These are phyloP conservation scores for Colletotrichum sojae DNA, from an alignment of 2,329 filamentous ascomycete genomes.

Conservation along the genomic window DNA sequence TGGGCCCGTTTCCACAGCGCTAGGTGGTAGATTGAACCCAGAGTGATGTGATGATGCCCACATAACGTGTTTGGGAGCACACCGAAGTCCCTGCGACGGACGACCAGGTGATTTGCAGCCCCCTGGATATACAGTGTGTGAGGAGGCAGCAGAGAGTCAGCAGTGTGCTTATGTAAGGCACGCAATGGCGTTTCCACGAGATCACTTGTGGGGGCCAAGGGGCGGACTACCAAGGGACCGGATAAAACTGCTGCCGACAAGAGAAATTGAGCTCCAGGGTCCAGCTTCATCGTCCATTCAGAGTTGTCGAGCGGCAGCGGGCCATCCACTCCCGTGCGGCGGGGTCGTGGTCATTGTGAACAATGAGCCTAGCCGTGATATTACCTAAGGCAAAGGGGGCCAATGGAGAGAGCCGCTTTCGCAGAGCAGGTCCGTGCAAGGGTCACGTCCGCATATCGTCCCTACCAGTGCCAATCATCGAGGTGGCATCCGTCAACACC, in stretches of 20 bases:
- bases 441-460: constrained; percentile 5
- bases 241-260: constrained; percentile 34
- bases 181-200: not conserved
- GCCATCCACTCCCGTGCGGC: not conserved
- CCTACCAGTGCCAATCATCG: constrained; percentile 18
- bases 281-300: constrained; percentile 20
- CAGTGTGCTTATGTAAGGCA: too few relatives aligned
- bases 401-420: constrained; percentile 9
- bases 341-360: not conserved
- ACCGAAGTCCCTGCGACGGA: constrained; percentile 2
- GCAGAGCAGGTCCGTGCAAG: constrained; percentile 17
- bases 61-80: constrained; percentile 11
- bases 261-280: constrained; percentile 36
- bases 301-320: not conserved
- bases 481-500: constrained; percentile 18
- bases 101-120: constrained; percentile 28
- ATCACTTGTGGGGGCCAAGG: constrained; percentile 17
- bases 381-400: constrained; percentile 31
- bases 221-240: constrained; percentile 5
- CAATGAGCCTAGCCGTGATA: constrained; percentile 1
- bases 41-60: constrained; percentile 36
- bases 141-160: not conserved
- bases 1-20: constrained; percentile 5
- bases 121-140: constrained; percentile 19
- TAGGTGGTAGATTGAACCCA: constrained; percentile 9